Evolutionary conservation across 495 filamentous ascomycete species (phyloP), one percentile per base, ranked within the genome.

Genomic region (Hyaloscypha finlandica): DNA sequence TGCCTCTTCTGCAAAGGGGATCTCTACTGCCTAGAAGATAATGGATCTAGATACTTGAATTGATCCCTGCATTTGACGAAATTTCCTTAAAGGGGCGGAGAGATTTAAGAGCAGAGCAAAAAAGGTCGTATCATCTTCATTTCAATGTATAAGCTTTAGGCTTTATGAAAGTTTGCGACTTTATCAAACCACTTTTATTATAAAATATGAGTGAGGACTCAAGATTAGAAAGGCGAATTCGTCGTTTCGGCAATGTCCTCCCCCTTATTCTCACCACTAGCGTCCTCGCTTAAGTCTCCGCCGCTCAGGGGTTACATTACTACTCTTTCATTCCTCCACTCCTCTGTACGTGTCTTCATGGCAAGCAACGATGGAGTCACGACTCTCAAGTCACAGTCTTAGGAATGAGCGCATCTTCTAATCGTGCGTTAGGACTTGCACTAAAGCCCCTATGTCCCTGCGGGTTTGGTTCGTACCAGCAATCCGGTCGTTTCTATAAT

Each of bases 11-110:
- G 53, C 74, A 0, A 68, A 68, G 3, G 77, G 79, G 11, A 90
- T 91, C 65, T 88, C 85, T 19, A 91, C 85, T 2, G 77, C 90
- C 8, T 76, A 90, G 65, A 90, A 90, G 80, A 83, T 81, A 58
- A 83, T 86, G 83, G 69, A 85, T 66, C 73, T 90, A 68, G 78
- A 85, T 65, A 81, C 81, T 51, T 89, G 84, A 85, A 81, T 85
- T 8, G 74, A 86, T 35, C 42, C 45, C 45, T 67, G 64, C 16
- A 19, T 3, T 59, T 66, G 45, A 59, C 29, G 25, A 25, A 25
- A 29, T 57, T 63, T 42, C 59, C 20, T 29, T 45, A 2, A 2
- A 25, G 25, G 25, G 2, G 25, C 25, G 25, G 25, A 25, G 25
- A 25, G 25, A 25, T 25, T 25, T 25, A 25, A 25, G 25, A 37